These are phyloP conservation scores for Odontarrhena argentea DNA, from an alignment of 345 rosid genomes.

Conservation along the genomic window DNA sequence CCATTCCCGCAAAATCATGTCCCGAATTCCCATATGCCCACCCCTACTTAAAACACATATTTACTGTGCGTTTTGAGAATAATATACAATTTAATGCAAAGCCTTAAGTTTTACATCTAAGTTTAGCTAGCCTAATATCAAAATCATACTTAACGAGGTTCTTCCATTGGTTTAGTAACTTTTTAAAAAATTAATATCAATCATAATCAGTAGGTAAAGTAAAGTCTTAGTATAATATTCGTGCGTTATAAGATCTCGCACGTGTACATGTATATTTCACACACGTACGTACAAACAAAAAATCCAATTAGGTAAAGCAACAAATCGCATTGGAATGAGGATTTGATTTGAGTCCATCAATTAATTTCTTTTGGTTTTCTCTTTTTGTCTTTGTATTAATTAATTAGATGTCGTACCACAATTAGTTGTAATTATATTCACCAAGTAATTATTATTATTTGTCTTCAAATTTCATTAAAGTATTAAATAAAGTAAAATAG, in stretches of 20 bases:
- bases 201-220: neutral
- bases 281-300: slow-evolving; percentile 38
- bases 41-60: no score
- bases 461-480: neutral
- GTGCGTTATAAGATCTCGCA: slow-evolving; percentile 8
- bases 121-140: neutral
- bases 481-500: neutral
- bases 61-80: no score
- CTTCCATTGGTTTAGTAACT: neutral
- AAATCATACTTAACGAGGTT: neutral
- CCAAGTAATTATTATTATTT: neutral
- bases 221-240: slow-evolving; percentile 20
- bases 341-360: slow-evolving; percentile 33
- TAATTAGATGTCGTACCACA: slow-evolving; percentile 21
- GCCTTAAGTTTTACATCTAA: no score
- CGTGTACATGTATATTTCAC: slow-evolving; percentile 18
- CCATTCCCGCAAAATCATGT: no score
- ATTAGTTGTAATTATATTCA: neutral
- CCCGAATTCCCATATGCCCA: no score
- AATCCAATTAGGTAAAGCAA: slow-evolving; percentile 24
- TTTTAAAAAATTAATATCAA: neutral
- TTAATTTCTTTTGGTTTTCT: slow-evolving; percentile 32
- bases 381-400: slow-evolving; percentile 18
- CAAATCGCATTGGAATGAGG: slow-evolving; percentile 39
- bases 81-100: neutral